Percentiles rank a stretch among this genome's conserved stretches.
These are phyloP conservation scores for Pyricularia pennisetigena DNA, from an alignment of 2,329 filamentous ascomycete genomes.

Conservation along the genomic window DNA sequence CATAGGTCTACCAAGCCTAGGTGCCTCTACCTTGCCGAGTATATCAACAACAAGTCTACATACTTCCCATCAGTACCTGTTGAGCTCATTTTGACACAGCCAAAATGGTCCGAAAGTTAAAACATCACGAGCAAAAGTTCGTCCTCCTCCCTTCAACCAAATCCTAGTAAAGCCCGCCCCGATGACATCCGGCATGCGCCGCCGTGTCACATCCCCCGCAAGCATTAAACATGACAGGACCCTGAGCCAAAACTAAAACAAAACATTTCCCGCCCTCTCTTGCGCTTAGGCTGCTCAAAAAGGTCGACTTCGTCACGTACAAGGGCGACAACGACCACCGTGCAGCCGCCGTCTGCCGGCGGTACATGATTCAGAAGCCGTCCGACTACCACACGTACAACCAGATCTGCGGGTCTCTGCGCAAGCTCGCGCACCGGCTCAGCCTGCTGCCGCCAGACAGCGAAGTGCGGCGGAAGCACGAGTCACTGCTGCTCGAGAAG, in stretches of 20 bases:
- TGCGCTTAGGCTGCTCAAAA: slow-evolving; percentile 7
- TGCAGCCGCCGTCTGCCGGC: slow-evolving; percentile 60
- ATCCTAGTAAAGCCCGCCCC: not conserved
- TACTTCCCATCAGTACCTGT: too few species aligned
- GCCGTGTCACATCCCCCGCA: not conserved
- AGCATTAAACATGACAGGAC: not conserved
- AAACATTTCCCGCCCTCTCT: slow-evolving; percentile 5
- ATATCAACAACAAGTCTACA: not conserved
- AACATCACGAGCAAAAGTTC: slow-evolving; percentile 94
- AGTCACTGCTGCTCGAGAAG: slow-evolving; percentile 81
- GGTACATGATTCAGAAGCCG: slow-evolving; percentile 86
- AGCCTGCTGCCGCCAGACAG: slow-evolving; percentile 73
- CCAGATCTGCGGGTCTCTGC: slow-evolving; percentile 68
- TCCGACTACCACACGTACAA: slow-evolving; percentile 69
- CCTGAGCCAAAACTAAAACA: not conserved
- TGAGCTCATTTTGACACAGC: not conserved
- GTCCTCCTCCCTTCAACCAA: not conserved
- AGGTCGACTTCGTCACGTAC: slow-evolving; percentile 90
- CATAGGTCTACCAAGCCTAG: not conserved
- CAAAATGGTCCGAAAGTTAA: slow-evolving; percentile 88
- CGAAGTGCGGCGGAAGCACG: slow-evolving; percentile 70
- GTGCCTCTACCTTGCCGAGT: not conserved
- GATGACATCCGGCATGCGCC: not conserved
- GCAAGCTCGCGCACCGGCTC: slow-evolving; percentile 82
- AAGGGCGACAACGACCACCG: slow-evolving; percentile 82